Evolutionary conservation across 163 green algal species (phyloP), one percentile per base, ranked within the genome.

Genomic region (Scenedesmus sp.): DNA sequence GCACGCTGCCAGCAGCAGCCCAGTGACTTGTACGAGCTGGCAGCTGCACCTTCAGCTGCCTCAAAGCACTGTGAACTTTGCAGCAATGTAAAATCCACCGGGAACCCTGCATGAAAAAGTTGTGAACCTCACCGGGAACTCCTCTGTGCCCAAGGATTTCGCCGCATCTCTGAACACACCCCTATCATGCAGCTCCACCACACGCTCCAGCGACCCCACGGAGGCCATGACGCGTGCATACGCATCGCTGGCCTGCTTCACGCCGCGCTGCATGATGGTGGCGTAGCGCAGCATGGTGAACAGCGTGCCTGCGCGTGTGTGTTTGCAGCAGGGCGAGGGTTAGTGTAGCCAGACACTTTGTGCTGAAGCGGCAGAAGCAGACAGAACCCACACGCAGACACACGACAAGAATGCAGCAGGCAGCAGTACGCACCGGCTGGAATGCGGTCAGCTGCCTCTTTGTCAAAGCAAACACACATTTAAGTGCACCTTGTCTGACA

Each of bases 281-380:
- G 88, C 84, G 76, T 93, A 93, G n/a, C 84, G 67, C 46, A 93
- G 84, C 73, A 90, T 76, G 54, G 54, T 82, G 81, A 90, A 90
- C 60, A 93, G 90, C 0, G 56, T 87, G n/a, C 90, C 90, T 89
- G 52, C 57, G 46, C 12, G 74, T 13, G 74, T 46, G 74, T 52
- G 16, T 9, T 82, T 26, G 23, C 10, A 13, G 74, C 74, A 13
- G 20, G 8, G 18, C 8, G 74, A 9, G 20, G 74, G 62, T 20
- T 12, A 20, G 62, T 73, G 62, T 15, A 73, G 62, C 13, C 62
- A 73, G 62, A 15, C 62, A 15, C 34, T 46, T 46, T 46, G 57
- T 34, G 34, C 5, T 12, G 8, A 54, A 20, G 62, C 8, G 10
- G 10, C 16, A 13, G 62, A 16, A 70, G 10, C 62, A 70, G 62